phyloP scores from a whole-genome alignment of 495 filamentous ascomycete species.

The Neurospora sp. region DNA sequence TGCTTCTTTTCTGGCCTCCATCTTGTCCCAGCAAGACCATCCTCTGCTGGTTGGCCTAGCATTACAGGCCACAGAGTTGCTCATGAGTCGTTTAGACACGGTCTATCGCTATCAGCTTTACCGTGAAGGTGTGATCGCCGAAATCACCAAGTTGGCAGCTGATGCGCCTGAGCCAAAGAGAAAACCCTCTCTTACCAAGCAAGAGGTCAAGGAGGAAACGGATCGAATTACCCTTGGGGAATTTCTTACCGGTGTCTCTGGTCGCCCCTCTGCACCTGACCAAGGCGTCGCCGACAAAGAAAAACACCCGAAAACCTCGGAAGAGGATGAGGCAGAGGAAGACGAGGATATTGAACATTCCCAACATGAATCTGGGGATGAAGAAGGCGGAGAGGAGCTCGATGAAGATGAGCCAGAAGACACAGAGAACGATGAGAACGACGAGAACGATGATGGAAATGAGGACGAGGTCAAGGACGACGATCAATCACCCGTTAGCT shows the following conservation, averaged over 20 bases:
- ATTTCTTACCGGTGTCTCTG: background rate
- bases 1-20: constrained; percentile 92
- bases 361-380: constrained; percentile 1
- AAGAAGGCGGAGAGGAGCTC: constrained; percentile 27
- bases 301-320: constrained; percentile 21
- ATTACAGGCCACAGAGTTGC: constrained; percentile 76
- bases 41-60: constrained; percentile 76
- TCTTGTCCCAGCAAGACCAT: constrained; percentile 93
- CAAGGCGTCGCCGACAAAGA: constrained; percentile 22
- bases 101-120: constrained; percentile 97
- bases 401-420: constrained; percentile 46
- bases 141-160: constrained; percentile 68
- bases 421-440: constrained; percentile 50
- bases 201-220: constrained; percentile 14
- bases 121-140: constrained; percentile 89
- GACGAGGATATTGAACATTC: constrained; percentile 30
- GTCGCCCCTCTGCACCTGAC: constrained; percentile 2
- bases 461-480: constrained; percentile 54
- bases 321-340: constrained; percentile 29
- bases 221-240: background rate
- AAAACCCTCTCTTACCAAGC: constrained; percentile 11
- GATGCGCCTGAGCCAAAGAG: constrained; percentile 27
- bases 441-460: constrained; percentile 31
- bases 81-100: constrained; percentile 70
- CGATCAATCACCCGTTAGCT: constrained; percentile 60